Base-by-base conservation (phyloP, 2,329 filamentous ascomycete genomes). In the Delphinella strobiligena region DNA sequence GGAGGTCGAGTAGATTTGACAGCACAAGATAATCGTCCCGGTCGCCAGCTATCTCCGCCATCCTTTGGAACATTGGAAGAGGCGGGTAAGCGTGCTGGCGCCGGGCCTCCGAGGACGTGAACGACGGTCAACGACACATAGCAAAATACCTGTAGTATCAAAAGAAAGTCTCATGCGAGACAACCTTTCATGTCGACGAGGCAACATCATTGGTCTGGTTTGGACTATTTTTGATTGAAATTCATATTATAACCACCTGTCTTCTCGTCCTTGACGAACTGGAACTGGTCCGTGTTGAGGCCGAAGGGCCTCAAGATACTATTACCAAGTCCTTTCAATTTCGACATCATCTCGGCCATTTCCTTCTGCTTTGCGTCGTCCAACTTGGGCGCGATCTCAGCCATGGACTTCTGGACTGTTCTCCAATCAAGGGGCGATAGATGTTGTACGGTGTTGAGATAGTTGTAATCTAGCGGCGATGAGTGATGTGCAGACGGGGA, bases 301-400 rank as follows among this genome's bases (percentile, higher is more conserved):
- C 91, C 91, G 66, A 96, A 96, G 1, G 89, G 89, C 56, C 83
- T 93, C 37, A 98, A 59, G 12, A 98, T 76, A 1, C 87, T 86
- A 56, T 98, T 94, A 0, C 91, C 91, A 44, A 98, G 66, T 61
- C 83, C 78, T 57, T 93, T 95, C 51, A 98, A 63, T 65, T 96
- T 95, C 14, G 82, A 84, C 87, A 94, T 93, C 87, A 96, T 95
- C 63, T 98, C 89, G 2, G 74, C 80, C 74, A 91, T 85, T 62
- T 98, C 91, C 50, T 72, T 74, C 54, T 94, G 81, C 62, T 87
- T 85, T 1, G 88, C 87, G 14, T 73, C 74, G 47, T 89, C 83
- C 36, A 86, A 72, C 45, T 72, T 70, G 1, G 71, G 65, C 2
- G 85, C 84, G 30, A 96, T 61, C 16, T 67, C 64, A 11, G 68